A percentile compares a stretch with the other conserved stretches of the same genome.
phyloP scores from a whole-genome alignment of 2,329 filamentous ascomycete genomes.

The Alternaria postmessia region DNA sequence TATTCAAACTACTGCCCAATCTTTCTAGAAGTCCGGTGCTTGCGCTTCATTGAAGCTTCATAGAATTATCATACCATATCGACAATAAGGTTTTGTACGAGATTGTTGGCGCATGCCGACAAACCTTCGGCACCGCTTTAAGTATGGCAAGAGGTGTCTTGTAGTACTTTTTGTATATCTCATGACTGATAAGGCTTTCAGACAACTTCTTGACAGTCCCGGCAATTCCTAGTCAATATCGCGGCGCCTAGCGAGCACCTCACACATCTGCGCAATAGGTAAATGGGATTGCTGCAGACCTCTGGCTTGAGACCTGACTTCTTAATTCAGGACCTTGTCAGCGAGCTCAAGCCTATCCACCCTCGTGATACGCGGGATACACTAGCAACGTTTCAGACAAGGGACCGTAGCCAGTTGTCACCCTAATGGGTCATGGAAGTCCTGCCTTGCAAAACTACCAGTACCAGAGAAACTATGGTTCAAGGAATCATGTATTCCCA shows the following conservation, averaged over 20 bases:
- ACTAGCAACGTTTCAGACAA: background rate
- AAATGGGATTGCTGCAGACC: background rate
- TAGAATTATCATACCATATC: background rate
- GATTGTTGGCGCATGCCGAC: background rate
- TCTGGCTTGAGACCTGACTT: too few relatives aligned
- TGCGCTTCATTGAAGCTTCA: slow-evolving; percentile 1
- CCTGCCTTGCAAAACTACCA: background rate
- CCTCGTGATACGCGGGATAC: background rate
- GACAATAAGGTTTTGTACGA: background rate
- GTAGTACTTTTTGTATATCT: background rate
- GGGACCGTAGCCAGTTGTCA: background rate
- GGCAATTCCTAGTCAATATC: background rate
- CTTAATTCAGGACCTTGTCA: background rate
- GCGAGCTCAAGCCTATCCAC: background rate
- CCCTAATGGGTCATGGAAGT: background rate
- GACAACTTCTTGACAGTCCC: background rate
- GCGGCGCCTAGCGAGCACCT: background rate
- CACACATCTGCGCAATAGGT: background rate
- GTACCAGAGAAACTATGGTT: background rate
- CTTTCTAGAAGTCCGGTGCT: background rate
- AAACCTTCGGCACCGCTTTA: background rate
- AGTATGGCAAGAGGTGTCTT: background rate
- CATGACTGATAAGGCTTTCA: background rate
- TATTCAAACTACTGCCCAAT: background rate
- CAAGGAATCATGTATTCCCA: background rate